Base-by-base conservation (phyloP, 2,329 filamentous ascomycete genomes). In the Colletotrichum shisoi region DNA sequence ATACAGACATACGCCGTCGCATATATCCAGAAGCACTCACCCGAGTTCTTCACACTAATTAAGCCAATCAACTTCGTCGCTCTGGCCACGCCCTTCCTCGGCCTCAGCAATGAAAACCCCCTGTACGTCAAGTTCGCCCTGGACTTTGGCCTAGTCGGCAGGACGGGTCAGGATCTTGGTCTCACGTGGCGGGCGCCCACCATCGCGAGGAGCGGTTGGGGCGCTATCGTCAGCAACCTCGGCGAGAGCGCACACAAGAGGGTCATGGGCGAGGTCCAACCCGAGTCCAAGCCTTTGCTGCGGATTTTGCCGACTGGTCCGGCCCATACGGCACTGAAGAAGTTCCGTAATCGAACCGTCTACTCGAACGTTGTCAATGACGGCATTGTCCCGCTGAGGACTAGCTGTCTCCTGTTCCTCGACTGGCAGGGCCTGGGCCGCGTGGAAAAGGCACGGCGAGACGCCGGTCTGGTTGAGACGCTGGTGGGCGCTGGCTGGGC, bases 361-460 rank as follows among this genome's bases (percentile, higher is more conserved):
- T 98, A 98, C 76, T 97, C 94, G 2, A 98, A 98, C 73, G 94
- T 98, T 13, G 94, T 98, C 71, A 98, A 98, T 74, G 94, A 98
- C 78, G 94, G 94, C 3, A 97, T 99, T 71, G 95, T 99, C 4
- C 95, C 95, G 3, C 81, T 99, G 40, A 88, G 95, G 24, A 99
- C 95, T 4, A 98, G 94, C 70, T 99, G 94, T 77, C 82, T 99
- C n/a, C 80, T 99, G 6, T 99, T 99, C 74, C 82, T 99, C 1
- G 95, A 99, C 76, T 99, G 95, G 95, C 91, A 94, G 78, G 95
- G 95, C 0, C 82, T 99, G 3, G 94, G 91, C 5, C 90, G 93
- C 45, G 95, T 99, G 1, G 93, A 98, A 71, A 99, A 99, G 78
- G 94, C 95, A 12, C 87, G 94, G 24, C 84, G 95, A 76, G 94